A percentile compares a stretch with the other conserved stretches of the same genome.
Evolutionary conservation across 345 rosid species (phyloP).

Genomic region (Murraya koenigii): DNA sequence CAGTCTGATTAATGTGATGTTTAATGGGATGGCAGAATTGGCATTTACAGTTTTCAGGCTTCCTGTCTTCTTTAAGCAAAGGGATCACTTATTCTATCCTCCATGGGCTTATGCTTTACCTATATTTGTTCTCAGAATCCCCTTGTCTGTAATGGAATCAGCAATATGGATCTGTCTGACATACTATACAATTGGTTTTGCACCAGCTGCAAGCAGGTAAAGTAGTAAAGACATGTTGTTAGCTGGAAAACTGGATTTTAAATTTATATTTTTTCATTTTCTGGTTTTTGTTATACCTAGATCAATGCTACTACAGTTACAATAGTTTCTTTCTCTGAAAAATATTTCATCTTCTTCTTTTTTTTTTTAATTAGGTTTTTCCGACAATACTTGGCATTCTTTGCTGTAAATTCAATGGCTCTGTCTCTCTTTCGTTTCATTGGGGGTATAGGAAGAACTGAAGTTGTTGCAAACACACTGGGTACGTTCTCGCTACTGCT

Average conservation of each 20-base stretch:
- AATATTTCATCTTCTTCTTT: not conserved
- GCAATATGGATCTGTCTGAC: constrained; percentile 58
- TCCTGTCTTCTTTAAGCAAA: constrained; percentile 71
- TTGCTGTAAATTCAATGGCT: constrained; percentile 72
- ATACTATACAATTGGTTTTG: constrained; percentile 67
- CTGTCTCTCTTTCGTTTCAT: constrained; percentile 78
- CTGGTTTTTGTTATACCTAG: not conserved
- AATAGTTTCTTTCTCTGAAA: not conserved
- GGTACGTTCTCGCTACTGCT: constrained; percentile 68
- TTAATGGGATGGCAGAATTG: constrained; percentile 66
- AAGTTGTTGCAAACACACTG: constrained; percentile 60
- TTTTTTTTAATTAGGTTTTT: constrained; percentile 51
- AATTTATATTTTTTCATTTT: not conserved
- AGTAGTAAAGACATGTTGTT: not conserved
- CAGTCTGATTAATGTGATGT: constrained; percentile 58
- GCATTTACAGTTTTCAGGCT: constrained; percentile 57
- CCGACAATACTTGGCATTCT: constrained; percentile 64
- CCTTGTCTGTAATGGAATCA: constrained; percentile 56
- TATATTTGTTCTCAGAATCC: constrained; percentile 57
- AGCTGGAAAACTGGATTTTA: not conserved
- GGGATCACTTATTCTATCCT: constrained; percentile 67
- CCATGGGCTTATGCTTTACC: constrained; percentile 70
- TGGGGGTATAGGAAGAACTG: constrained; percentile 82
- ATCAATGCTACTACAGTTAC: not conserved
- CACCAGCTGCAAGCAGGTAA: constrained; percentile 60